phyloP scores from a whole-genome alignment of 2,329 filamentous ascomycete genomes.

The Penicillium expansum region DNA sequence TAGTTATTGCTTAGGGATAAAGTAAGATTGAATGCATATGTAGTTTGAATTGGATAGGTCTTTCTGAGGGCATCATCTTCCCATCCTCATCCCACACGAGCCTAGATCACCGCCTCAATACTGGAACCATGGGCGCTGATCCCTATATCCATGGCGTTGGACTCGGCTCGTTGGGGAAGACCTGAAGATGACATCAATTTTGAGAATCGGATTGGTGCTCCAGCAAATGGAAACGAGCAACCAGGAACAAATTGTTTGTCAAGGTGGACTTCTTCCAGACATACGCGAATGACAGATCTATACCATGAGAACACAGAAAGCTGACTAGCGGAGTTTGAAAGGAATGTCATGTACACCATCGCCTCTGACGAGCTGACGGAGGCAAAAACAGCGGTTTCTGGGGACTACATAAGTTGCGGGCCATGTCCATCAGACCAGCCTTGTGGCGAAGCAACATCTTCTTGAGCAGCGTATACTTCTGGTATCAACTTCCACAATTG shows the following conservation, averaged over 20 bases:
- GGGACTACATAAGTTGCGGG: background rate
- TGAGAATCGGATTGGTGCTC: background rate
- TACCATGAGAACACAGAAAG: background rate
- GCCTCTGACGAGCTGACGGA: conserved; percentile 3
- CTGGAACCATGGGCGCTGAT: background rate
- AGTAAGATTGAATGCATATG: too few species aligned
- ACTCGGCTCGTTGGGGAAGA: background rate
- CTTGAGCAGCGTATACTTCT: background rate
- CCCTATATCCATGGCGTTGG: background rate
- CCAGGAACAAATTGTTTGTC: background rate
- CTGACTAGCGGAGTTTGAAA: background rate
- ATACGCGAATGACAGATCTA: background rate
- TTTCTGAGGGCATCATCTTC: background rate
- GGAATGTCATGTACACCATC: background rate
- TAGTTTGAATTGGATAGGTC: background rate
- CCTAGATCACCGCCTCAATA: background rate
- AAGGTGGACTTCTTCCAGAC: background rate
- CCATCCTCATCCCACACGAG: background rate
- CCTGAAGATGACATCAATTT: conserved; percentile 8
- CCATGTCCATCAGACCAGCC: background rate
- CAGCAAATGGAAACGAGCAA: background rate
- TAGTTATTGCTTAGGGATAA: background rate
- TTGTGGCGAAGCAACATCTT: background rate
- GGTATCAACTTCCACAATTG: background rate
- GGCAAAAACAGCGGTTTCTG: background rate